Evolutionary conservation across 495 filamentous ascomycete species (phyloP).

Genomic region (Apodospora peruviana): DNA sequence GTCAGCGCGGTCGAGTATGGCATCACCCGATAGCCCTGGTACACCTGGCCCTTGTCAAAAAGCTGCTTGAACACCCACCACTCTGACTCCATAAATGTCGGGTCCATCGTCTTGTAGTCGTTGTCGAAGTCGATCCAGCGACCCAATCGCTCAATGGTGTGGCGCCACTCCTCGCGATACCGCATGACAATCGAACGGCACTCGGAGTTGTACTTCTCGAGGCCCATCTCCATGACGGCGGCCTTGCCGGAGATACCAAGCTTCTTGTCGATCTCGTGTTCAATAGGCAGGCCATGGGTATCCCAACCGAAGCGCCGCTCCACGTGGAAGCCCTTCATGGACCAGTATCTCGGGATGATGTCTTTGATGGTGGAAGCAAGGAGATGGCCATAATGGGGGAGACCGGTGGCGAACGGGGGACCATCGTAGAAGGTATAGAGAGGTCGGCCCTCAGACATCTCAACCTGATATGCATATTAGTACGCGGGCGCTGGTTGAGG

Average conservation of each 20-base stretch:
- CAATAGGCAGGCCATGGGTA: conserved; percentile 92
- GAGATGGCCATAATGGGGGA: conserved; percentile 95
- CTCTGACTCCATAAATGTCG: conserved; percentile 89
- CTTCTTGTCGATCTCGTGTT: conserved; percentile 99
- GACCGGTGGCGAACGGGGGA: conserved; percentile 54
- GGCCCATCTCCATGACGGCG: conserved; percentile 79
- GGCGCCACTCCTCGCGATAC: conserved; percentile 82
- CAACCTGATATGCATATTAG: conserved; percentile 29
- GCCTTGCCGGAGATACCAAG: conserved; percentile 83
- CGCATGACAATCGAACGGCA: conserved; percentile 94
- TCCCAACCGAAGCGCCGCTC: conserved; percentile 71
- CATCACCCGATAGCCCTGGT: conserved; percentile 87
- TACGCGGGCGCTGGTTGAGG: not conserved
- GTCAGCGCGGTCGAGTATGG: conserved; percentile 89
- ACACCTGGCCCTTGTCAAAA: conserved; percentile 82
- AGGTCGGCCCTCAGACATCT: conserved; percentile 54
- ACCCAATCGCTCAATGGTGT: conserved; percentile 83
- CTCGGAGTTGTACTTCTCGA: conserved; percentile 88
- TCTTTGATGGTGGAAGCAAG: conserved; percentile 97
- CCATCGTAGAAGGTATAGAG: conserved; percentile 83
- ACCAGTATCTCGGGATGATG: conserved; percentile 95
- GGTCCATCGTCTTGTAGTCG: conserved; percentile 97
- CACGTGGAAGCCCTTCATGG: conserved; percentile 92
- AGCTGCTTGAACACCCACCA: conserved; percentile 98
- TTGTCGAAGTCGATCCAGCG: conserved; percentile 99